Evolutionary conservation across 768 basidiomycete genomes (phyloP).

Genomic region (Psilocybe azurescens): DNA sequence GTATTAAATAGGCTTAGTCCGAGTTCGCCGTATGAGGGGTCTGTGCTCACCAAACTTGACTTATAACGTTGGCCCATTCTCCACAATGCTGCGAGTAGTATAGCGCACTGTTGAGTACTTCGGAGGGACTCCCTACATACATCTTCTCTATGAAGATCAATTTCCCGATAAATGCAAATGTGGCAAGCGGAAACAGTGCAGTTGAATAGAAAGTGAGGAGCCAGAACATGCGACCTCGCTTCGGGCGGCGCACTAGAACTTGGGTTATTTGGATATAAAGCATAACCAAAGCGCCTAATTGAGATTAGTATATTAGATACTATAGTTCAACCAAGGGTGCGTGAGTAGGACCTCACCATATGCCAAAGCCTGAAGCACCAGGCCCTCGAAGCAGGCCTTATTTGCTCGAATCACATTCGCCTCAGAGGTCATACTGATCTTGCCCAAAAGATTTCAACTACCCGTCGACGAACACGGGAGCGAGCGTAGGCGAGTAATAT

Average conservation of each 20-base stretch:
- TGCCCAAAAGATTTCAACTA: conserved; percentile 9
- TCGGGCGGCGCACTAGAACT: conserved; percentile 39
- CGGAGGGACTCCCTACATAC: conserved; percentile 31
- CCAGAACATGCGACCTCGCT: conserved; percentile 39
- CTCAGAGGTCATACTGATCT: conserved; percentile 3
- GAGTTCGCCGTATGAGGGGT: background rate
- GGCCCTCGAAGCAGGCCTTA: conserved; percentile 39
- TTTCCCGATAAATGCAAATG: conserved; percentile 35
- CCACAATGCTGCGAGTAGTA: conserved; percentile 22
- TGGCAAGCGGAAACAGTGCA: conserved; percentile 35
- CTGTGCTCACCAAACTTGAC: conserved; percentile 35
- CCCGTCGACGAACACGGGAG: conserved; percentile 4
- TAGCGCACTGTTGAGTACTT: conserved; percentile 16
- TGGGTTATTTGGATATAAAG: conserved; percentile 41
- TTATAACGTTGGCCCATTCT: conserved; percentile 35
- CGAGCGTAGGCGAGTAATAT: conserved; percentile 6
- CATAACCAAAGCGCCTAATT: conserved; percentile 43
- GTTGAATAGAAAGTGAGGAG: conserved; percentile 37
- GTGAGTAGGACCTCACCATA: conserved; percentile 32
- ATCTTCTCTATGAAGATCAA: conserved; percentile 35
- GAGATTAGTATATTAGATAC: background rate
- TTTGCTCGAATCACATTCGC: conserved; percentile 15
- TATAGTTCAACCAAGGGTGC: background rate
- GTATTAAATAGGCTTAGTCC: background rate
- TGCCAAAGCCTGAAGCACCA: conserved; percentile 35